phyloP scores from a whole-genome alignment of 2,329 filamentous ascomycete species.

The Colletotrichum chrysophilum region DNA sequence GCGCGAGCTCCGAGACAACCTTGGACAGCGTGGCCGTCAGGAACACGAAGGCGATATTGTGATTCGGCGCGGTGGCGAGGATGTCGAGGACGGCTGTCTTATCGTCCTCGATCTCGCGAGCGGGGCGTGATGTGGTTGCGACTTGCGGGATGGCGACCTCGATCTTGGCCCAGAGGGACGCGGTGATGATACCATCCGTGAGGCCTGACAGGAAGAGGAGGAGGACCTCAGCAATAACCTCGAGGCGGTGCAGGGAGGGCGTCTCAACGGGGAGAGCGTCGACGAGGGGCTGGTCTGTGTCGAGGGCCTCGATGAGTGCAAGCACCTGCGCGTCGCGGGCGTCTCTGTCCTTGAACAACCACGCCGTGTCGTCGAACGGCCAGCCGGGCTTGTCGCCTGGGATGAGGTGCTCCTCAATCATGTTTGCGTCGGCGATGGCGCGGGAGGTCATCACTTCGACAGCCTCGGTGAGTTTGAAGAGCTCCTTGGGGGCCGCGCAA shows the following conservation, averaged over 20 bases:
- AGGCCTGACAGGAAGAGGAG: constrained; percentile 77
- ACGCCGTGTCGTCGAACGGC: constrained; percentile 59
- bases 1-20: constrained; percentile 54
- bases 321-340: constrained; percentile 33
- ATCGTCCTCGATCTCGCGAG: constrained; percentile 41
- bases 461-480: constrained; percentile 87
- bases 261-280: constrained; percentile 68
- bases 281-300: constrained; percentile 68
- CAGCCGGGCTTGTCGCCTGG: constrained; percentile 61
- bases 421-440: constrained; percentile 64
- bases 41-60: constrained; percentile 91
- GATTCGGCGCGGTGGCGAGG: constrained; percentile 72
- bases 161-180: constrained; percentile 72
- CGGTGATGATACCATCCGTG: constrained; percentile 79
- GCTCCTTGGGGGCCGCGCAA: constrained; percentile 84
- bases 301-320: constrained; percentile 69
- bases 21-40: constrained; percentile 76
- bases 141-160: constrained; percentile 59
- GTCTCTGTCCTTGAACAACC: constrained; percentile 29
- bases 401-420: constrained; percentile 59
- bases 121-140: constrained; percentile 14
- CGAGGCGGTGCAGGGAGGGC: constrained; percentile 71
- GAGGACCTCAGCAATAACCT: constrained; percentile 74
- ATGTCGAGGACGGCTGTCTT: constrained; percentile 71
- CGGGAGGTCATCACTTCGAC: constrained; percentile 66